Evolutionary conservation across 495 filamentous ascomycete species (phyloP), one percentile per base, ranked within the genome.

Genomic region (Podospora fimiseda): DNA sequence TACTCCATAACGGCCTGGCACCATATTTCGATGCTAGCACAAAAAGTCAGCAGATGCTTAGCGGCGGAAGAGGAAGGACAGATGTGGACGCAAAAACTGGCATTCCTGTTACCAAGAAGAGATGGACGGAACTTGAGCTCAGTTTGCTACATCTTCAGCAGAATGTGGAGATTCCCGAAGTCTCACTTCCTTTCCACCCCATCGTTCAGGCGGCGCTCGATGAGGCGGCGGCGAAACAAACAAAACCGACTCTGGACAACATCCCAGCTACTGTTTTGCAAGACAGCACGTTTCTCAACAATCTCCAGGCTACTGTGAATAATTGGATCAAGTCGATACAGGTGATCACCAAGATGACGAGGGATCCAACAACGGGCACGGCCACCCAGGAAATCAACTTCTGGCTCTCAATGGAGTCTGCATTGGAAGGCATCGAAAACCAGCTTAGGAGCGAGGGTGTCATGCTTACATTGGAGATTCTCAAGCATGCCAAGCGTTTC

Each of bases 291-390:
- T 95, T 97, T 58, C 82, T 95, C 49, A 99, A 99, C 67, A 91
- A 85, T 55, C 76, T 99, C 22, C 94, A 97, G 63, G 86, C 87
- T 48, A 90, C 81, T 13, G 93, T 96, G 43, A 97, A 95, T 72
- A 81, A 83, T 57, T 99, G 93, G 93, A 96, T 96, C 69, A 90
- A 95, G 72, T 95, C 91, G 9, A 97, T 99, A 54, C 90, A 95
- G 69, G 85, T 86, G n/a, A 91, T 96, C 62, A 97, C 93, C 13
- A 93, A 90, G 71, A 87, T 94, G 75, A 87, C 89, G 30, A 80
- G 90, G 57, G 93, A 97, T 60, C 85, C 89, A 4, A 83, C 85
- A 24, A 90, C 87, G 42, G 89, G 90, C 6, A 93, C 89, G 27
- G 94, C 93, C 9, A 89, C 86, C 16, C 94, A 96, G 65, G 93